These are phyloP conservation scores for Sporisorium sorghi DNA, from an alignment of 1,284 basidiomycete genomes.

Conservation along the genomic window DNA sequence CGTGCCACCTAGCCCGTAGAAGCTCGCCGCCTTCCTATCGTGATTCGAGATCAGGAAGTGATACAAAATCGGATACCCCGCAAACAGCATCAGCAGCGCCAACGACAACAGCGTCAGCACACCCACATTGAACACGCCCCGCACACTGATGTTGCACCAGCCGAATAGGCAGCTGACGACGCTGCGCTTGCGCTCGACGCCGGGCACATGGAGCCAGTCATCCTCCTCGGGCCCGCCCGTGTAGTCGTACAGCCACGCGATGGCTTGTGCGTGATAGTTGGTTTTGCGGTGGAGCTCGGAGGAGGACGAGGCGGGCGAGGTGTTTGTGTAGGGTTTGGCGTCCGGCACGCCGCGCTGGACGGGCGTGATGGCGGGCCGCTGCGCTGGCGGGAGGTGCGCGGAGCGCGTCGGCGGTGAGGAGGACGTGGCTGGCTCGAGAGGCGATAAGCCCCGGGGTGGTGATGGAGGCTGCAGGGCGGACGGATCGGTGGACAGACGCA, in stretches of 20 bases:
- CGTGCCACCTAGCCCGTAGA: slow-evolving; percentile 77
- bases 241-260: slow-evolving; percentile 40
- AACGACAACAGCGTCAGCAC: slow-evolving; percentile 50
- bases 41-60: not conserved
- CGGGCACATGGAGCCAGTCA: slow-evolving; percentile 39
- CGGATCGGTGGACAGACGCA: not conserved
- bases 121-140: slow-evolving; percentile 57
- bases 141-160: slow-evolving; percentile 14
- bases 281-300: slow-evolving; percentile 2
- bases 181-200: slow-evolving; percentile 2
- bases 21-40: slow-evolving; percentile 4
- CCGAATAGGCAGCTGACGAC: not conserved
- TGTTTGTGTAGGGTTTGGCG: slow-evolving; percentile 1
- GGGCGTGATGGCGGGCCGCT: not conserved
- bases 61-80: slow-evolving; percentile 62
- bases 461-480: not conserved
- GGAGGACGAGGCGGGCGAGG: not conserved
- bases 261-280: not conserved
- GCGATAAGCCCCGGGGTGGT: too few species aligned
- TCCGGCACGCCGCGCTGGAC: slow-evolving; percentile 5
- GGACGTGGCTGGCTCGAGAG: not conserved
- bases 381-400: not conserved
- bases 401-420: not conserved
- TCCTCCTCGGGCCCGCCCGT: slow-evolving; percentile 27
- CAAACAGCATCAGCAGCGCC: slow-evolving; percentile 62